phyloP scores from a whole-genome alignment of 129 eudicot species.

The Flaveria brownii region DNA sequence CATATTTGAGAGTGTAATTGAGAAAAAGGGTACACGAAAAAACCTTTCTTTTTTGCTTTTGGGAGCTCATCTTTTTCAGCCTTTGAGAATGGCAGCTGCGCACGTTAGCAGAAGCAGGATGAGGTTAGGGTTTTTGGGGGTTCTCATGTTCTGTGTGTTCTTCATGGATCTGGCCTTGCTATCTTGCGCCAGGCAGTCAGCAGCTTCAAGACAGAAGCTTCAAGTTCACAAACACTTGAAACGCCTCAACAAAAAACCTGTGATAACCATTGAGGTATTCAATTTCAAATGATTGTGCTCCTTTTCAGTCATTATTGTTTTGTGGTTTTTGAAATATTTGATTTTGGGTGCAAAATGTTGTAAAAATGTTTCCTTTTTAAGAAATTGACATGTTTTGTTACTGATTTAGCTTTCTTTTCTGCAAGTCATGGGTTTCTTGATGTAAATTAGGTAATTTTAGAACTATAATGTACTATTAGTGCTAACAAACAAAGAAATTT shows the following conservation, averaged over 20 bases:
- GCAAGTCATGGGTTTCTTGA: slow-evolving; percentile 24
- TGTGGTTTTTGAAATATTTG: background rate
- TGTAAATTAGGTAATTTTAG: slow-evolving; percentile 2
- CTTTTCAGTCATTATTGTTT: background rate
- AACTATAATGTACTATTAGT: slow-evolving; percentile 19
- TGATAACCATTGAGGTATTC: slow-evolving; percentile 77
- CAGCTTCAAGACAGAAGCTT: slow-evolving; percentile 66
- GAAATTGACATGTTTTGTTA: slow-evolving; percentile 3
- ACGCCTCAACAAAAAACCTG: slow-evolving; percentile 72
- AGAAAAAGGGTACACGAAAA: background rate
- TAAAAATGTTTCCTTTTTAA: background rate
- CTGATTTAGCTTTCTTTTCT: slow-evolving; percentile 21
- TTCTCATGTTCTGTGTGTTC: slow-evolving; percentile 39
- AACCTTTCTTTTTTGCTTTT: slow-evolving; percentile 10
- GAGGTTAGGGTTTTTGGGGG: slow-evolving; percentile 24
- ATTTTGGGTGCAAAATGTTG: slow-evolving; percentile 20
- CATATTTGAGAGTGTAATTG: slow-evolving; percentile 23
- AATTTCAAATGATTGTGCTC: background rate
- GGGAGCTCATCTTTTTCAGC: slow-evolving; percentile 18
- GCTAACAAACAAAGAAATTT: slow-evolving; percentile 2
- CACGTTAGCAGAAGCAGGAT: slow-evolving; percentile 43
- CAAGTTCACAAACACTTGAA: slow-evolving; percentile 84
- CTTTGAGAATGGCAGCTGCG: slow-evolving; percentile 42
- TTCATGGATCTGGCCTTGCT: slow-evolving; percentile 47
- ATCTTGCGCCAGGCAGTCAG: slow-evolving; percentile 53